phyloP scores from a whole-genome alignment of 2,329 filamentous ascomycete genomes.

The Aspergillus terreus region DNA sequence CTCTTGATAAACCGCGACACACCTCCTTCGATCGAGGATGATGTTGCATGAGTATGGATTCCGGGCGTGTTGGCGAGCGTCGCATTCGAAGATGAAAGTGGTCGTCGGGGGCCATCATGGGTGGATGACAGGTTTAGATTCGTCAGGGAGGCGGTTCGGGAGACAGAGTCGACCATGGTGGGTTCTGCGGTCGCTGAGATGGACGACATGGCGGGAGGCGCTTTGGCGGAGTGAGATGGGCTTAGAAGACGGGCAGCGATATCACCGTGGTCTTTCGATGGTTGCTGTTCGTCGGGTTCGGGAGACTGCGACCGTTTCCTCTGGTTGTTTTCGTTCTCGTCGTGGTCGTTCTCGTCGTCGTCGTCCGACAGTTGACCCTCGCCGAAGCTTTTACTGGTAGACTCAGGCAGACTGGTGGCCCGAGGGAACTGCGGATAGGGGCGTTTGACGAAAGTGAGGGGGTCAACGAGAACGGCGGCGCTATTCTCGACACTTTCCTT shows the following conservation, averaged over 20 bases:
- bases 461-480: slow-evolving; percentile 33
- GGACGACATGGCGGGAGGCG: slow-evolving; percentile 47
- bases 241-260: slow-evolving; percentile 36
- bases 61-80: slow-evolving; percentile 24
- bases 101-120: slow-evolving; percentile 29
- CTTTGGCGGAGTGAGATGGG: slow-evolving; percentile 40
- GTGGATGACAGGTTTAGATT: slow-evolving; percentile 35
- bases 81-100: slow-evolving; percentile 27
- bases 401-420: slow-evolving; percentile 37
- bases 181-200: slow-evolving; percentile 44
- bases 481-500: slow-evolving; percentile 34
- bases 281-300: slow-evolving; percentile 15
- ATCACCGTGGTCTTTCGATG: slow-evolving; percentile 30
- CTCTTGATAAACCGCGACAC: slow-evolving; percentile 44
- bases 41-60: slow-evolving; percentile 34
- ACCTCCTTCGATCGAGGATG: slow-evolving; percentile 47
- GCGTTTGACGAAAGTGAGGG: slow-evolving; percentile 40
- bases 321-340: slow-evolving; percentile 12
- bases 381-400: slow-evolving; percentile 30
- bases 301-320: slow-evolving; percentile 7
- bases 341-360: slow-evolving; percentile 18
- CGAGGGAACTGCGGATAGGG: slow-evolving; percentile 36
- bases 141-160: slow-evolving; percentile 34
- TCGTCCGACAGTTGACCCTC: slow-evolving; percentile 21
- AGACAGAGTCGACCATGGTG: slow-evolving; percentile 28